A percentile compares a stretch with the other conserved stretches of the same genome.
These are phyloP conservation scores for Ganoderma lucidum DNA, from an alignment of 1,284 basidiomycete genomes.

Conservation along the genomic window DNA sequence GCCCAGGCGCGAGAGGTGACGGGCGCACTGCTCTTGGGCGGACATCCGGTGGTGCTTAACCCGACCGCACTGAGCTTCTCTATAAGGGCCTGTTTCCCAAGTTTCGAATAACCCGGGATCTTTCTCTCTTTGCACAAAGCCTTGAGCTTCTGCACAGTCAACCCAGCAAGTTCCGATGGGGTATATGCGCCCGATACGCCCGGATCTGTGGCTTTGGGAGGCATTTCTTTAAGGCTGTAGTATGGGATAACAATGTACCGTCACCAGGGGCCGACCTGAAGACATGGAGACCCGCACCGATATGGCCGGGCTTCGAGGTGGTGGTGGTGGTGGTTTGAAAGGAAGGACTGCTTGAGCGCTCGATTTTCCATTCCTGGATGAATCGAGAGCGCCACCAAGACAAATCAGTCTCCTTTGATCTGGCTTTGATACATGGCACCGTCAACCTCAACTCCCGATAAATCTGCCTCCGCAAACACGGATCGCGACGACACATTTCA, in stretches of 20 bases:
- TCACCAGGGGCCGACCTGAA: neutral
- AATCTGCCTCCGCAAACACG: neutral
- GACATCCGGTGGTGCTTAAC: neutral
- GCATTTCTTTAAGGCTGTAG: neutral
- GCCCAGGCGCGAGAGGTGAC: neutral
- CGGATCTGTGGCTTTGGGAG: neutral
- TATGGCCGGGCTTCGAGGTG: neutral
- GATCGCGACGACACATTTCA: conserved; percentile 52
- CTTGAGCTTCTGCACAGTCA: conserved; percentile 70
- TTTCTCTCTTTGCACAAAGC: conserved; percentile 69
- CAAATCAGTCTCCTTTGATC: neutral
- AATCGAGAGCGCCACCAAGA: neutral
- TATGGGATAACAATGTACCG: neutral
- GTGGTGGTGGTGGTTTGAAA: neutral
- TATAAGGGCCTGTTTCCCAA: conserved; percentile 64
- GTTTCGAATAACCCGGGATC: conserved; percentile 71
- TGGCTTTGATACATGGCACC: neutral
- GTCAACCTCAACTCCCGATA: no score
- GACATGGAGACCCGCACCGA: neutral
- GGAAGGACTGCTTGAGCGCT: neutral
- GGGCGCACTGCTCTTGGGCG: neutral
- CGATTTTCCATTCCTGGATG: neutral
- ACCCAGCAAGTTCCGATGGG: conserved; percentile 40
- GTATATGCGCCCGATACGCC: conserved; percentile 12
- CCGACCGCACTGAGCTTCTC: conserved; percentile 48